Evolutionary conservation across 1,139 yeast genomes (phyloP), one percentile per base, ranked within the genome.

Genomic region (Nakaseomyces bracarensis): DNA sequence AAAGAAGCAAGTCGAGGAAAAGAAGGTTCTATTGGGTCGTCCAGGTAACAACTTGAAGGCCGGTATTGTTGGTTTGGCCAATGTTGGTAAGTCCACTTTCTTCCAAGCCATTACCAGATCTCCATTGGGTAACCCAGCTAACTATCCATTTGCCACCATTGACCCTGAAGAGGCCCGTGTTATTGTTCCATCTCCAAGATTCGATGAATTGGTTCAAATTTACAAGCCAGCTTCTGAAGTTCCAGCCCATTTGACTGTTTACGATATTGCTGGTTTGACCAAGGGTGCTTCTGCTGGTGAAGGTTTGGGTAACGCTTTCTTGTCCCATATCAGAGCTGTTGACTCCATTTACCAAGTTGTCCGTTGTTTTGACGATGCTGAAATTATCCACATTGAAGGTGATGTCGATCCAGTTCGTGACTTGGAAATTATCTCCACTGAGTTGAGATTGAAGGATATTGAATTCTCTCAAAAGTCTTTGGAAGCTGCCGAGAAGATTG

Each of bases 141-240:
- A 91, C 68, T 91, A 89, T 65, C 98, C 98, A 29, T 91, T 89
- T 63, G 98, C 98, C 45, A 91, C 98, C 47, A 91, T 91, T 67
- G 98, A 91, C 57, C 98, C 98, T 40, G 98, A 91, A 72, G 98
- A 91, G 71, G 97, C 98, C 41, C 77, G 96, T 66, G 96, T 89
- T 47, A 81, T 83, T 60, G 98, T 91, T 45, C 98, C 98, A 54
- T 87, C 96, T 37, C 75, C 84, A 50, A 79, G 96, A 65, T 81
- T 91, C 61, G 94, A 87, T 60, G 74, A 72, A 57, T 73, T 86
- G 54, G 72, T 77, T 58, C 74, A 75, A 42, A 66, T 80, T 59
- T 86, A 83, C 72, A 78, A 82, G 69, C 93, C 95, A 46, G 79
- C 81, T 61, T 74, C 85, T 49, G 83, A 79, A 63, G 93, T 91